Evolutionary conservation across 2,329 filamentous ascomycete genomes (phyloP).

Genomic region (Piedraia hortae): DNA sequence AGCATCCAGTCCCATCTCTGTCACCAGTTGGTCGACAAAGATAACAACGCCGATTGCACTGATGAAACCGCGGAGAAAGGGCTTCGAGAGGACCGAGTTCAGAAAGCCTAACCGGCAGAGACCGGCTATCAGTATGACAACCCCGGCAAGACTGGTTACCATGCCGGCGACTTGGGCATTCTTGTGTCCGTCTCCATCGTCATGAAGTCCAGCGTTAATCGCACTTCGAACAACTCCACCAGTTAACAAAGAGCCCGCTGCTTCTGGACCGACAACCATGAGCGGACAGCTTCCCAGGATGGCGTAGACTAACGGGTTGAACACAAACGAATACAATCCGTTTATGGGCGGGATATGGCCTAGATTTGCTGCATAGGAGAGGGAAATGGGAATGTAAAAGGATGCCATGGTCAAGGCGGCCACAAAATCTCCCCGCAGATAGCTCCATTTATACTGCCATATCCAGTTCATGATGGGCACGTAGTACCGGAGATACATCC

Average conservation of each 20-base stretch:
- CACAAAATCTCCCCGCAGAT: conserved; percentile 61
- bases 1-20: conserved; percentile 52
- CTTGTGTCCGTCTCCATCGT: conserved; percentile 37
- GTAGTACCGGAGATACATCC: conserved; percentile 75
- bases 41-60: conserved; percentile 93
- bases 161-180: conserved; percentile 71
- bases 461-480: conserved; percentile 81
- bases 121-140: conserved; percentile 68
- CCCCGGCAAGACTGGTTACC: conserved; percentile 63
- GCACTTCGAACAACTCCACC: conserved; percentile 61
- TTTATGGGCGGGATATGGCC: conserved; percentile 82
- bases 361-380: conserved; percentile 78
- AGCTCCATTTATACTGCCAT: conserved; percentile 55
- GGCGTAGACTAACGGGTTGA: conserved; percentile 77
- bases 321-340: conserved; percentile 78
- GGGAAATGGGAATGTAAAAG: conserved; percentile 90
- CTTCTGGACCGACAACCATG: conserved; percentile 86
- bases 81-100: conserved; percentile 77
- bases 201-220: conserved; percentile 38
- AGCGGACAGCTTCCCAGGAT: conserved; percentile 73
- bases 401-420: conserved; percentile 90
- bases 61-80: conserved; percentile 85
- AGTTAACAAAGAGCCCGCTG: conserved; percentile 69
- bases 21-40: conserved; percentile 77
- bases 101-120: conserved; percentile 68